phyloP scores from a whole-genome alignment of 768 basidiomycete species.

The Kwoniella sp. region DNA sequence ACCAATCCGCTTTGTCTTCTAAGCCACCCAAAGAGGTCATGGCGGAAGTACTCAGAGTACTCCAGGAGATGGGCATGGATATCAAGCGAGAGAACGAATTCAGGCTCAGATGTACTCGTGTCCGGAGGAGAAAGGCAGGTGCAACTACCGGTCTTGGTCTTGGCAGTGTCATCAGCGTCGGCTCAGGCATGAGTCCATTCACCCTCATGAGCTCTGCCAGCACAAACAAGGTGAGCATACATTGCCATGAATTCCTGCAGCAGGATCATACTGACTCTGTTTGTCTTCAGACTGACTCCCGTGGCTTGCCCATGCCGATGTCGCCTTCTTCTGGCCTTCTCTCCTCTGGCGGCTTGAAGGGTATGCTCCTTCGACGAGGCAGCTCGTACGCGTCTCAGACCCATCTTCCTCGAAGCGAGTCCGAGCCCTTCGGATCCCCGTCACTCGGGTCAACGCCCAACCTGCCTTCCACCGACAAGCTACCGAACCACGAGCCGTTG shows the following conservation, averaged over 20 bases:
- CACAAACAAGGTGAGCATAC: slow-evolving; percentile 74
- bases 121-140: slow-evolving; percentile 65
- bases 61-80: slow-evolving; percentile 88
- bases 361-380: slow-evolving; percentile 84
- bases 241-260: not conserved
- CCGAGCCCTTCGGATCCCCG: slow-evolving; percentile 30
- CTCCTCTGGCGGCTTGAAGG: slow-evolving; percentile 78
- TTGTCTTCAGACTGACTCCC: slow-evolving; percentile 72
- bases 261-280: slow-evolving; percentile 20
- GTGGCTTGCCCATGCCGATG: slow-evolving; percentile 81
- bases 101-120: slow-evolving; percentile 81
- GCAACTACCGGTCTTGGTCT: slow-evolving; percentile 60
- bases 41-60: slow-evolving; percentile 73
- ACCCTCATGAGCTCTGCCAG: slow-evolving; percentile 79
- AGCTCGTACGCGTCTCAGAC: slow-evolving; percentile 67
- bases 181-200: slow-evolving; percentile 62
- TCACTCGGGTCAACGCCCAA: slow-evolving; percentile 22
- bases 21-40: slow-evolving; percentile 83
- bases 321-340: slow-evolving; percentile 65
- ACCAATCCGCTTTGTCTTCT: slow-evolving; percentile 83
- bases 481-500: slow-evolving; percentile 60
- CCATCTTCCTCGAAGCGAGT: slow-evolving; percentile 32
- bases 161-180: slow-evolving; percentile 56
- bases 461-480: slow-evolving; percentile 58
- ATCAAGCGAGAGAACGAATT: slow-evolving; percentile 84